Evolutionary conservation across 768 basidiomycete species (phyloP), one percentile per base, ranked within the genome.

Genomic region (Gloeopeniophorella convolvens): DNA sequence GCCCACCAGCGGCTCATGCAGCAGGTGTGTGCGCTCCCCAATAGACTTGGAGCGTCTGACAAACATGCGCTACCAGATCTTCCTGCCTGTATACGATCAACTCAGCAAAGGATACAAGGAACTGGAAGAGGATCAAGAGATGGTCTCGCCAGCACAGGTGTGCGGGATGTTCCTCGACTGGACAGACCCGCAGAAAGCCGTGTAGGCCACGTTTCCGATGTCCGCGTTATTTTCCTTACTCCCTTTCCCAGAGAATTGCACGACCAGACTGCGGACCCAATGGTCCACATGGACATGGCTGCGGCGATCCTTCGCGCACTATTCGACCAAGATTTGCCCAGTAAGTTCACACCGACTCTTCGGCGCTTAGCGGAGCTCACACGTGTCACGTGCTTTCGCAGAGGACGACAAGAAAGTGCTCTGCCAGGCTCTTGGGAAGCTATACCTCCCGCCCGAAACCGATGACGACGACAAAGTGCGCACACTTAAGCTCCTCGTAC

Each of bases 131-230:
- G 82, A 79, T 39, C 78, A 85, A 59, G 78, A 82, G 34, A 86
- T 88, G 81, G 77, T 90, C 10, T 68, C 77, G 0, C 79, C 85
- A 0, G 68, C 78, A 16, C 86, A 90, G 60, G 81, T 90, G 50
- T 83, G 80, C 0, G 69, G 82, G n/a, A 76, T 93, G 67, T 74
- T 94, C 60, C 73, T 85, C 2, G 90, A 93, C 57, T 95, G 92
- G 91, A 89, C 86, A 3, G 85, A 94, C 62, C 86, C 89, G 0
- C 73, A 79, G 60, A 90, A 88, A 60, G 75, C 77, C 30, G 74
- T 79, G 61, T 77, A 60, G 71, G 72, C 67, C 62, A 67, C 70
- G 12, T 10, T n/a, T 39, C 18, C 35, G 9, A 5, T 23, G 4
- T 28, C 16, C 33, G 42, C 33, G 44, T 4, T 42, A 7, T 50